Conservation (phyloP, 1,284 basidiomycete species). For the Austropuccinia psidii region DNA sequence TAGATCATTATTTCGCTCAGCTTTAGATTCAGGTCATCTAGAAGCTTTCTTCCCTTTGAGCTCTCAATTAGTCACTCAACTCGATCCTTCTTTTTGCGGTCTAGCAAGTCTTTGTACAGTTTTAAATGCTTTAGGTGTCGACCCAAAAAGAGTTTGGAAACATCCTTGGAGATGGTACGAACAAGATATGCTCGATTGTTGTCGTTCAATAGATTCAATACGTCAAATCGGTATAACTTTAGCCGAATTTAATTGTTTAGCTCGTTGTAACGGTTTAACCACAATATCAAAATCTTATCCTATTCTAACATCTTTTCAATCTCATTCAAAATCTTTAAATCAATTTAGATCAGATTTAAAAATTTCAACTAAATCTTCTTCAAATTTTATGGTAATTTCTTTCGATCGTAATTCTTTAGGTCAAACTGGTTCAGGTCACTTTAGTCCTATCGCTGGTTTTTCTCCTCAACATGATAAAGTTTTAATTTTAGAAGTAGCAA, state of each 20-base stretch:
- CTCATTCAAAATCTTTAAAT: background rate
- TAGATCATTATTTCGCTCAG: slow-evolving; percentile 39
- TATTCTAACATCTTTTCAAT: background rate
- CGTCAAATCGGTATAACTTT: slow-evolving; percentile 41
- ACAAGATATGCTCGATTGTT: slow-evolving; percentile 44
- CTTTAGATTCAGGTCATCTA: slow-evolving; percentile 39
- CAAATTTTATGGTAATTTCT: slow-evolving; percentile 39
- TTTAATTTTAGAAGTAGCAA: slow-evolving; percentile 43
- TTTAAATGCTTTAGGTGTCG: slow-evolving; percentile 43
- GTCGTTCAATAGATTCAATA: slow-evolving; percentile 40
- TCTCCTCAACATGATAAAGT: slow-evolving; percentile 40
- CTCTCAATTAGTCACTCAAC: slow-evolving; percentile 40
- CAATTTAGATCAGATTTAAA: slow-evolving; percentile 40
- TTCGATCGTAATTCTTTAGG: slow-evolving; percentile 41
- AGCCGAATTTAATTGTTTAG: slow-evolving; percentile 43
- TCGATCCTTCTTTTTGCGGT: slow-evolving; percentile 42
- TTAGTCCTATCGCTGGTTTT: slow-evolving; percentile 41
- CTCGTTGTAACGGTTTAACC: slow-evolving; percentile 42
- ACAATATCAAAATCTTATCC: background rate
- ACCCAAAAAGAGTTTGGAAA: slow-evolving; percentile 42
- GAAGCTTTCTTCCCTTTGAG: slow-evolving; percentile 43
- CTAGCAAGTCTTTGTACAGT: slow-evolving; percentile 42
- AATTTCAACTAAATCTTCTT: slow-evolving; percentile 1
- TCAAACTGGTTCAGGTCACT: slow-evolving; percentile 44
- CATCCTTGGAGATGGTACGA: slow-evolving; percentile 42